Conservation (phyloP, 306 rosid genomes). For the Abrus precatorius region DNA sequence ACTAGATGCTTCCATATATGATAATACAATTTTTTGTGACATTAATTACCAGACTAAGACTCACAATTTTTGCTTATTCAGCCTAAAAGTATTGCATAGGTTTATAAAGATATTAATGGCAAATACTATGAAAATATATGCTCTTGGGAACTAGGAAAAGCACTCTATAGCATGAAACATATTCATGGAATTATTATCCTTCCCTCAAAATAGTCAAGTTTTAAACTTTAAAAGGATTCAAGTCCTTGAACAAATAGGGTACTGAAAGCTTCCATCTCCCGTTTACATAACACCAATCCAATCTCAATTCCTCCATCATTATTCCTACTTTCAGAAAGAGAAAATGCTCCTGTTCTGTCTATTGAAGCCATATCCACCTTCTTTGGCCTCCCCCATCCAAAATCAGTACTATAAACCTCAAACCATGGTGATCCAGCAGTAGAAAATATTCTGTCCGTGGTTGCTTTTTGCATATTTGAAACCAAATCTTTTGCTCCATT, state of each 20-base stretch:
- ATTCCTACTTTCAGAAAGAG: constrained; percentile 43
- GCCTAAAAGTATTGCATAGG: too few species aligned
- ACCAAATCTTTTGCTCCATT: constrained; percentile 31
- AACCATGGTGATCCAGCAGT: constrained; percentile 64
- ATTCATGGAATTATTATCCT: too few species aligned
- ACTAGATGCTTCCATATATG: too few species aligned
- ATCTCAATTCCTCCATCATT: constrained; percentile 53
- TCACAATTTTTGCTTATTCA: too few species aligned
- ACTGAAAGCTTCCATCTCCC: constrained; percentile 47
- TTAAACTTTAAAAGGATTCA: constrained; percentile 18
- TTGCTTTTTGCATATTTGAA: neutral
- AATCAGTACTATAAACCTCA: constrained; percentile 58
- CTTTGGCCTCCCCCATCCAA: constrained; percentile 66
- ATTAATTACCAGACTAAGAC: too few species aligned
- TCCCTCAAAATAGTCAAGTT: too few species aligned
- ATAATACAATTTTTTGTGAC: too few species aligned
- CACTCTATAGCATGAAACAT: too few species aligned
- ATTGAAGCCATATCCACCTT: constrained; percentile 59
- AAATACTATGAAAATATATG: too few species aligned
- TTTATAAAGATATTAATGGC: too few species aligned
- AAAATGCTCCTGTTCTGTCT: constrained; percentile 48
- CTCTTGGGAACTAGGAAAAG: too few species aligned
- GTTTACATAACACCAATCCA: constrained; percentile 45
- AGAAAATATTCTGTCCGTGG: neutral
- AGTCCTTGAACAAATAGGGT: constrained; percentile 28